These are phyloP conservation scores for Phlebiopsis flavidoalba DNA, from an alignment of 768 basidiomycete species.

Conservation along the genomic window DNA sequence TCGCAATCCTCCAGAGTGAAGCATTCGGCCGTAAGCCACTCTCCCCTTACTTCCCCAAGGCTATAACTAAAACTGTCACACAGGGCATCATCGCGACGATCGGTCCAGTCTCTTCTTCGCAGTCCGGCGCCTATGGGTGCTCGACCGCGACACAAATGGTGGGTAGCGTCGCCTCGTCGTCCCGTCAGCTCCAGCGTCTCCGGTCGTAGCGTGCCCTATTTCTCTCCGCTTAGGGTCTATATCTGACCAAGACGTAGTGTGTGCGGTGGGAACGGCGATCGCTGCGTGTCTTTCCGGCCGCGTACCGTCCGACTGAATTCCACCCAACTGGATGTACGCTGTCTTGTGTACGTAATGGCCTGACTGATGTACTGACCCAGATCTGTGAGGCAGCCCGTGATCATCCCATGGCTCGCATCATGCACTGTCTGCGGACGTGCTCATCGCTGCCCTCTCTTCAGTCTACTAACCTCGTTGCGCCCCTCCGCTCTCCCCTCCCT, in stretches of 20 bases:
- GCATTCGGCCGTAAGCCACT: slow-evolving; percentile 7
- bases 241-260: neutral
- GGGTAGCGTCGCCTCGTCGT: slow-evolving; percentile 1
- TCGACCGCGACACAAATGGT: slow-evolving; percentile 9
- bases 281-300: slow-evolving; percentile 4
- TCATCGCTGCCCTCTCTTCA: slow-evolving; percentile 4
- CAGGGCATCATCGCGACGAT: slow-evolving; percentile 14
- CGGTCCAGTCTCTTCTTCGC: slow-evolving; percentile 14
- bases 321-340: neutral
- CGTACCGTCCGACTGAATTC: slow-evolving; percentile 1
- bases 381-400: slow-evolving; percentile 22
- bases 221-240: too few relatives aligned
- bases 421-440: slow-evolving; percentile 27
- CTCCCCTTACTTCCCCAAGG: neutral
- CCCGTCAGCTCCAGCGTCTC: slow-evolving; percentile 1
- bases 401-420: slow-evolving; percentile 38
- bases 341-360: slow-evolving; percentile 7
- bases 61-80: too few relatives aligned
- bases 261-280: slow-evolving; percentile 10
- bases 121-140: slow-evolving; percentile 10
- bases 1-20: neutral
- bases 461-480: slow-evolving; percentile 8
- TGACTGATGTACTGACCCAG: too few relatives aligned
- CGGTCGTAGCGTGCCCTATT: neutral
- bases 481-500: neutral